Evolutionary conservation across 129 eudicot species (phyloP), one percentile per base, ranked within the genome.

Genomic region (sunflower (Helianthus annuus)): DNA sequence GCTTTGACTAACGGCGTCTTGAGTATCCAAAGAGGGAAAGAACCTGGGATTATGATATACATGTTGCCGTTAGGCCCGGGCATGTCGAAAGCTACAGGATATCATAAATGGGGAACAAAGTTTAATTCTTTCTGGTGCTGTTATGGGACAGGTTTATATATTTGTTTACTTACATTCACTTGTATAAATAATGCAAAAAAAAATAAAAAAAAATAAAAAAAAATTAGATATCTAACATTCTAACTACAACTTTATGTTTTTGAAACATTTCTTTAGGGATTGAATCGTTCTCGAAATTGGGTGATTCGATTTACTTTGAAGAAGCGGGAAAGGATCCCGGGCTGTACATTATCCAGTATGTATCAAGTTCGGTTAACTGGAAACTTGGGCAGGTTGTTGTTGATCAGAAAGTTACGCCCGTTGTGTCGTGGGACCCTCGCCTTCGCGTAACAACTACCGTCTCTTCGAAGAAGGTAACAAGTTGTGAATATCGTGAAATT

Each of bases 221-320:
- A 17, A 5, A 69, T 1, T 2, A 42, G 10, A 9, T 40, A 7
- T 42, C 8, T 64, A 16, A 0, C 40, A 51, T n/a, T n/a, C n/a
- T n/a, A n/a, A n/a, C n/a, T n/a, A 61, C 48, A 29, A 24, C 48
- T 62, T 51, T 6, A 39, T 9, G 6, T 12, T 49, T 45, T 56
- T 40, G 3, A 19, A 73, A 46, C 51, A 54, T 6, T 36, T 29
- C 19, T 72, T 51, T 75, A 93, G 97, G 98, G 42, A 88, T 95
- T 4, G 99, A 95, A 74, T 95, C 99, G 52, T 95, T 95, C 86
- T 95, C 99, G 11, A 95, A 95, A 61, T 80, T 95, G 67, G 99
- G 99, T 16, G 97, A 95, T 78, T 95, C 99, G 4, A 91, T 95
- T 70, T 95, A 95, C 85, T 95, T 90, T 80, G 97, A 95, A 76